Evolutionary conservation across 2,329 filamentous ascomycete genomes (phyloP).

Genomic region (Colletotrichum phormii): DNA sequence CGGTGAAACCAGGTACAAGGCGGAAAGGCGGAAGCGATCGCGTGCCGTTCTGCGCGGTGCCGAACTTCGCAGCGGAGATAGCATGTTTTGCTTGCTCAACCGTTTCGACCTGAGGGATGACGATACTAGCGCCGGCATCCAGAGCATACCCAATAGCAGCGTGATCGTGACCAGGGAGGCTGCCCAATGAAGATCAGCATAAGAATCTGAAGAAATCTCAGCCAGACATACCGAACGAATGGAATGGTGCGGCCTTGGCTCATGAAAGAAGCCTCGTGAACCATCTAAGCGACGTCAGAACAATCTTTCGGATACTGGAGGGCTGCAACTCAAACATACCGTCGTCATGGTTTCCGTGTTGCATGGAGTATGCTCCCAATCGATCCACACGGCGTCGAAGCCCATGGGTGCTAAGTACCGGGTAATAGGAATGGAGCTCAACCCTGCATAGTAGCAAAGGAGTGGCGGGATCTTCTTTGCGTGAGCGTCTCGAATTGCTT

Average conservation of each 20-base stretch:
- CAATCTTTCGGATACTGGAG: background rate
- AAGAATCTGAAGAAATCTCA: too few species aligned
- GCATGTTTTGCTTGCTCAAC: constrained; percentile 58
- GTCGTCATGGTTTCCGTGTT: constrained; percentile 62
- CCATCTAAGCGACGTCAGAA: constrained; percentile 45
- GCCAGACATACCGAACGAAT: constrained; percentile 48
- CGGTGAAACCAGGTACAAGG: constrained; percentile 52
- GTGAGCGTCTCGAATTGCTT: constrained; percentile 59
- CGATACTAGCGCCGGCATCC: constrained; percentile 58
- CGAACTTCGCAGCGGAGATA: constrained; percentile 56
- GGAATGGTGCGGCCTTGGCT: constrained; percentile 57
- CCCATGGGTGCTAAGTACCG: constrained; percentile 55
- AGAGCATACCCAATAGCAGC: constrained; percentile 58
- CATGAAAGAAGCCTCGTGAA: constrained; percentile 59
- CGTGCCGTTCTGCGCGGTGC: constrained; percentile 50
- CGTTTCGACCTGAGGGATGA: constrained; percentile 60
- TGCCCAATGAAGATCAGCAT: background rate
- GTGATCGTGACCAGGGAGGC: constrained; percentile 58
- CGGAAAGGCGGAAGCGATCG: constrained; percentile 60
- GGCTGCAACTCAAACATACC: background rate
- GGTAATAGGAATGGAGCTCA: constrained; percentile 52
- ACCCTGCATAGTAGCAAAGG: constrained; percentile 53
- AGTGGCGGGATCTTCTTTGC: constrained; percentile 57
- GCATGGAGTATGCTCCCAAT: constrained; percentile 61
- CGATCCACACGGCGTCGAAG: constrained; percentile 57